Evolutionary conservation across 2,329 filamentous ascomycete genomes (phyloP).

Genomic region (Coniochaeta prunicola): DNA sequence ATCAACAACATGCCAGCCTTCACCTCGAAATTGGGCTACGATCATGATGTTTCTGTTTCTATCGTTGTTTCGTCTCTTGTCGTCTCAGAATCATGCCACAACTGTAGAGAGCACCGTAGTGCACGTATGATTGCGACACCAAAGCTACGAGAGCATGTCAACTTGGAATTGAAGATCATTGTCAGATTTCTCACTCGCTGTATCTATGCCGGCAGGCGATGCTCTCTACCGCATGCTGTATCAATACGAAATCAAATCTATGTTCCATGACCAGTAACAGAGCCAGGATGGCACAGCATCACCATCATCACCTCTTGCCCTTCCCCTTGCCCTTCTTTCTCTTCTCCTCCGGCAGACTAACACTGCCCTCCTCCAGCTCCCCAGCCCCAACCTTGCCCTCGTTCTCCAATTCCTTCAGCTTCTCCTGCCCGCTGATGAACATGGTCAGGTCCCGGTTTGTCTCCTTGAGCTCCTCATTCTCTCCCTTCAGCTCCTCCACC

Average conservation of each 20-base stretch:
- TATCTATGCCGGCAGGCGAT: background rate
- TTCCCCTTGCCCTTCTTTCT: slow-evolving; percentile 36
- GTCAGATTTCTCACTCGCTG: background rate
- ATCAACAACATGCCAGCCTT: no score
- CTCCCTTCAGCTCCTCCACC: slow-evolving; percentile 46
- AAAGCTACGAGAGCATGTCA: background rate
- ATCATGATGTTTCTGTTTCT: no score
- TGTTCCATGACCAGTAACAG: no score
- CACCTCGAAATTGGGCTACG: no score
- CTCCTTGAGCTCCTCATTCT: slow-evolving; percentile 71
- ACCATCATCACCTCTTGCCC: background rate
- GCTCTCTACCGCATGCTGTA: no score
- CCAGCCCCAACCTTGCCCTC: slow-evolving; percentile 53
- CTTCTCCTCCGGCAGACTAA: slow-evolving; percentile 57
- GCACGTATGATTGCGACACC: background rate
- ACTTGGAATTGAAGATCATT: background rate
- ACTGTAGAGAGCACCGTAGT: no score
- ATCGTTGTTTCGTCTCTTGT: no score
- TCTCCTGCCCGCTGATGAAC: slow-evolving; percentile 80
- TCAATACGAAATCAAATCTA: no score
- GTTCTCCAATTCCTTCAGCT: slow-evolving; percentile 63
- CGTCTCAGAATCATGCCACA: background rate
- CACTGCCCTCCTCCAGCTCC: slow-evolving; percentile 67
- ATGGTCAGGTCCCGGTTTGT: slow-evolving; percentile 82
- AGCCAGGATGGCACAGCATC: no score